A percentile compares a stretch with the other conserved stretches of the same genome.
These are phyloP conservation scores for Monilinia fructicola DNA, from an alignment of 2,329 filamentous ascomycete species.

Conservation along the genomic window DNA sequence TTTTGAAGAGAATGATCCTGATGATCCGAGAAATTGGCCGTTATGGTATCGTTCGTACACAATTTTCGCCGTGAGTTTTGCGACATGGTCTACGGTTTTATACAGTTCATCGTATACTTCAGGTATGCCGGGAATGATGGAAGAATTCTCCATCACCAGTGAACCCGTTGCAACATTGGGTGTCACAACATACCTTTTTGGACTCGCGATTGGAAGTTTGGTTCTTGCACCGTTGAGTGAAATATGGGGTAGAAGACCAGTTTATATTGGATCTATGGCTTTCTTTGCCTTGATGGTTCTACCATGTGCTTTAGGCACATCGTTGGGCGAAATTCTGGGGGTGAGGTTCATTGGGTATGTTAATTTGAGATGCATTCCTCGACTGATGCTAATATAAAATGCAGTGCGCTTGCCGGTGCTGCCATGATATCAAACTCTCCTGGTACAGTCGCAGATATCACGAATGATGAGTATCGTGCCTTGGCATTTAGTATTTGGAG, in stretches of 20 bases:
- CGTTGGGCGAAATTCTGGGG: constrained; percentile 66
- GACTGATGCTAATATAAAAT: constrained; percentile 19
- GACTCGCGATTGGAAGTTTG: constrained; percentile 69
- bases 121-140: constrained; percentile 65
- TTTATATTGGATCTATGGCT: constrained; percentile 66
- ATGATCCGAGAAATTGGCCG: constrained; percentile 69
- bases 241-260: constrained; percentile 65
- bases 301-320: constrained; percentile 68
- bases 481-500: constrained; percentile 82
- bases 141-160: constrained; percentile 60
- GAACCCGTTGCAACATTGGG: constrained; percentile 69
- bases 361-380: not conserved
- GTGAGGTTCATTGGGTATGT: constrained; percentile 69
- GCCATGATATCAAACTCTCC: constrained; percentile 83
- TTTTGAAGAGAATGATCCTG: constrained; percentile 62
- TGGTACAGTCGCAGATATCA: constrained; percentile 79
- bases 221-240: constrained; percentile 73
- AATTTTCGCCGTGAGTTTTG: constrained; percentile 42
- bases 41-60: constrained; percentile 46
- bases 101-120: constrained; percentile 80
- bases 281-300: constrained; percentile 69
- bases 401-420: constrained; percentile 65
- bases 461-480: constrained; percentile 75
- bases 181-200: constrained; percentile 75
- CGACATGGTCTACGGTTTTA: constrained; percentile 52